These are phyloP conservation scores for Lepidium campestre DNA, from an alignment of 441 rosid species.

Conservation along the genomic window DNA sequence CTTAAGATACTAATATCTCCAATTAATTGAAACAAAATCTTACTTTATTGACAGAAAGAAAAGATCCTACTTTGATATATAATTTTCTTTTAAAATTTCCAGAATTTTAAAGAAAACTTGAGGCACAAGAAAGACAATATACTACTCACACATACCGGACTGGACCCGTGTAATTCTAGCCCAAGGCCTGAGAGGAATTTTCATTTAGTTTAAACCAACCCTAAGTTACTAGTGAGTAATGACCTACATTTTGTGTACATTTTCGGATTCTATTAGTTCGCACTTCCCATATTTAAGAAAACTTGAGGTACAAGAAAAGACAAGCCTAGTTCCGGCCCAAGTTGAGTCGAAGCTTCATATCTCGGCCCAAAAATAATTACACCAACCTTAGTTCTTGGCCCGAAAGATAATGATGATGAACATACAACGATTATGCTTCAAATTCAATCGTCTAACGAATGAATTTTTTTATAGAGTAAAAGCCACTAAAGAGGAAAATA, in stretches of 20 bases:
- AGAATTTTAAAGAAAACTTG: not conserved
- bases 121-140: not conserved
- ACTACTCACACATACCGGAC: not conserved
- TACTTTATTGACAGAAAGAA: not conserved
- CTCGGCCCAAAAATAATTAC: not conserved
- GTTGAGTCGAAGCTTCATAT: not conserved
- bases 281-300: too few species aligned
- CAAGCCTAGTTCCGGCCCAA: not conserved
- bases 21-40: not conserved
- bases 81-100: not conserved
- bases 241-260: too few species aligned
- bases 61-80: not conserved
- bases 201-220: not conserved
- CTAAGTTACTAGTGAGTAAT: too few species aligned
- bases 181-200: not conserved
- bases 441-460: too few species aligned
- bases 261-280: too few species aligned
- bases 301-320: too few species aligned
- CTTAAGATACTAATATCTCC: not conserved
- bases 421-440: too few species aligned
- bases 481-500: not conserved
- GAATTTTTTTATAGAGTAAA: too few species aligned
- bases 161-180: not conserved
- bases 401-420: too few species aligned
- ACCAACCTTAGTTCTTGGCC: too few species aligned